Evolutionary conservation across 306 rosid genomes (phyloP).

Genomic region (Cicer judaicum): DNA sequence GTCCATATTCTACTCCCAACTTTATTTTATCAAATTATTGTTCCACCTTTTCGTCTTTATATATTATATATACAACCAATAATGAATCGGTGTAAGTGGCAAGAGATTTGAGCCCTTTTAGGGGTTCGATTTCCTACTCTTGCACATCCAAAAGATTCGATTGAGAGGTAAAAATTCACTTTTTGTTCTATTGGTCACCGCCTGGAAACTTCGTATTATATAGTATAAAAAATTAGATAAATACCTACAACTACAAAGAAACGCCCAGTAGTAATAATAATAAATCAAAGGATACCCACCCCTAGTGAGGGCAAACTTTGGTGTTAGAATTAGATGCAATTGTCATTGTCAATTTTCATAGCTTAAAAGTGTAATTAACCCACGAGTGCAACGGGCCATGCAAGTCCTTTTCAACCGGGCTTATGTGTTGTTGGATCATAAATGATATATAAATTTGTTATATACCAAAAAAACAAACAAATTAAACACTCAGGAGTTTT

Average conservation of each 20-base stretch:
- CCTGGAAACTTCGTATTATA: no score
- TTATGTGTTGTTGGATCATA: slow-evolving; percentile 29
- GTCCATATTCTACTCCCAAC: background rate
- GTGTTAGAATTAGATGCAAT: slow-evolving; percentile 12
- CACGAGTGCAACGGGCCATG: slow-evolving; percentile 8
- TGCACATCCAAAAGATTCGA: no score
- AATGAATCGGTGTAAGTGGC: no score
- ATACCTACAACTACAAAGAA: no score
- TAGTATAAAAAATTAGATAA: no score
- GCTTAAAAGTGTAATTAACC: slow-evolving; percentile 5
- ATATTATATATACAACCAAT: no score
- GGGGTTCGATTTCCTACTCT: no score
- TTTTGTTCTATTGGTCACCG: no score
- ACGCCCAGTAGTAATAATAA: background rate
- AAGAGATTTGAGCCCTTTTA: no score
- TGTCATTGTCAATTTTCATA: slow-evolving; percentile 21
- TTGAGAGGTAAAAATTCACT: no score
- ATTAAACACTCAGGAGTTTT: background rate
- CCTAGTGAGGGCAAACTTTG: slow-evolving; percentile 4
- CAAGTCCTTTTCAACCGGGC: background rate
- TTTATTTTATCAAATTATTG: background rate
- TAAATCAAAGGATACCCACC: background rate
- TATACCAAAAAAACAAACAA: slow-evolving; percentile 18
- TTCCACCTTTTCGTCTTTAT: background rate
- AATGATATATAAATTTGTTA: slow-evolving; percentile 13